These are phyloP conservation scores for Fusarium solani-melongenae DNA, from an alignment of 2,329 filamentous ascomycete species.

Conservation along the genomic window DNA sequence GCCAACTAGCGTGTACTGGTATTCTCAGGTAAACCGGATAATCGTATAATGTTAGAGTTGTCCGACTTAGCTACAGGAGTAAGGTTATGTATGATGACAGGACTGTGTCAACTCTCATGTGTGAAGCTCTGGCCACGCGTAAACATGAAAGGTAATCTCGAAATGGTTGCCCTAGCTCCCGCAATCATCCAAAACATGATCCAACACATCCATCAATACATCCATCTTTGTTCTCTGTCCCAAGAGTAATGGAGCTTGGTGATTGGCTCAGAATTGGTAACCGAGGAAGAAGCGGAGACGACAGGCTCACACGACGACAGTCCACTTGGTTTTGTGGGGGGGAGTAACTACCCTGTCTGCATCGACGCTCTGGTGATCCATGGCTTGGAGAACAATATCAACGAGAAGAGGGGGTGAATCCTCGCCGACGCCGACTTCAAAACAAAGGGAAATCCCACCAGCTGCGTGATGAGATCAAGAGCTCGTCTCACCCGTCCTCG, in stretches of 20 bases:
- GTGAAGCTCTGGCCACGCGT: not conserved
- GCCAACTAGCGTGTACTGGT: not conserved
- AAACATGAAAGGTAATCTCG: not conserved
- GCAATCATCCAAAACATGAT: not conserved
- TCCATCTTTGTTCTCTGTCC: not conserved
- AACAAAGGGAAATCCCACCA: slow-evolving; percentile 33
- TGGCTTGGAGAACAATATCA: slow-evolving; percentile 46
- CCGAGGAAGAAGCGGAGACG: slow-evolving; percentile 40
- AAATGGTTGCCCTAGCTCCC: not conserved
- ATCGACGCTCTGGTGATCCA: slow-evolving; percentile 26
- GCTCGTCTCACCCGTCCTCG: slow-evolving; percentile 43
- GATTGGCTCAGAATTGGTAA: slow-evolving; percentile 33
- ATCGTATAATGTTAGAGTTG: not conserved
- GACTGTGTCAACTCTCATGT: not conserved
- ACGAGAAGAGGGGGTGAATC: slow-evolving; percentile 26
- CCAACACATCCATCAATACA: not conserved
- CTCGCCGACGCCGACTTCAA: slow-evolving; percentile 32
- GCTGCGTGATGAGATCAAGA: slow-evolving; percentile 46
- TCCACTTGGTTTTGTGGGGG: slow-evolving; percentile 42
- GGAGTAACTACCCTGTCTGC: slow-evolving; percentile 20
- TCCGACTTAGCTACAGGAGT: not conserved
- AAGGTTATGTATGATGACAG: not conserved
- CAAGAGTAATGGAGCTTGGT: not conserved
- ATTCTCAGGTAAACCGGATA: not conserved
- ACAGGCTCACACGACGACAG: slow-evolving; percentile 25